Conservation (phyloP, 805 yeast species). For the Tetrapisispora arboricola region DNA sequence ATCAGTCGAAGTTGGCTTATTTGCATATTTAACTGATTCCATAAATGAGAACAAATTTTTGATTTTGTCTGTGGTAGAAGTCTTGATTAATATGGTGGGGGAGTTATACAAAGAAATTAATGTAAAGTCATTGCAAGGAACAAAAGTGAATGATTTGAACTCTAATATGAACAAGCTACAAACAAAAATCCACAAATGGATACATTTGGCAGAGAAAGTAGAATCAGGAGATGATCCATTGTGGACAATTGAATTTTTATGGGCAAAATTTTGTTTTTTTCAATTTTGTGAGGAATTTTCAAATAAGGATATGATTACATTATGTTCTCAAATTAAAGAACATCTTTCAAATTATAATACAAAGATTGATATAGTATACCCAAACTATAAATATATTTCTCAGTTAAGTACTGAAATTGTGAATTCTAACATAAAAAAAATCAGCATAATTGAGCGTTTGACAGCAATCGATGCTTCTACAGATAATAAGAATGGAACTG, state of each 20-base stretch:
- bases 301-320: constrained; percentile 22
- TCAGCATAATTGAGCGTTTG: constrained; percentile 45
- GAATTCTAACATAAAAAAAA: constrained; percentile 54
- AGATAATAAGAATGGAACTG: no score
- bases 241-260: constrained; percentile 31
- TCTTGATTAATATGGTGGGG: constrained; percentile 36
- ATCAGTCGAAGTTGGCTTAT: constrained; percentile 21
- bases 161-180: constrained; percentile 34
- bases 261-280: constrained; percentile 39
- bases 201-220: constrained; percentile 26
- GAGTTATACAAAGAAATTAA: constrained; percentile 23
- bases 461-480: constrained; percentile 22
- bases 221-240: constrained; percentile 6
- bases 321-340: constrained; percentile 18
- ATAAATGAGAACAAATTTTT: constrained; percentile 8
- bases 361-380: constrained; percentile 31
- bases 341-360: constrained; percentile 7
- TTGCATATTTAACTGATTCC: constrained; percentile 12
- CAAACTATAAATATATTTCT: constrained; percentile 54
- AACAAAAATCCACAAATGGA: constrained; percentile 43
- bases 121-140: constrained; percentile 25
- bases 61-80: constrained; percentile 35
- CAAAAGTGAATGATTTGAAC: constrained; percentile 26
- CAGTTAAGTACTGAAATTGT: constrained; percentile 41
- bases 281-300: constrained; percentile 34